A percentile compares a stretch with the other conserved stretches of the same genome.
Evolutionary conservation across 2,329 filamentous ascomycete genomes (phyloP).

Genomic region (Beauveria pseudobassiana): DNA sequence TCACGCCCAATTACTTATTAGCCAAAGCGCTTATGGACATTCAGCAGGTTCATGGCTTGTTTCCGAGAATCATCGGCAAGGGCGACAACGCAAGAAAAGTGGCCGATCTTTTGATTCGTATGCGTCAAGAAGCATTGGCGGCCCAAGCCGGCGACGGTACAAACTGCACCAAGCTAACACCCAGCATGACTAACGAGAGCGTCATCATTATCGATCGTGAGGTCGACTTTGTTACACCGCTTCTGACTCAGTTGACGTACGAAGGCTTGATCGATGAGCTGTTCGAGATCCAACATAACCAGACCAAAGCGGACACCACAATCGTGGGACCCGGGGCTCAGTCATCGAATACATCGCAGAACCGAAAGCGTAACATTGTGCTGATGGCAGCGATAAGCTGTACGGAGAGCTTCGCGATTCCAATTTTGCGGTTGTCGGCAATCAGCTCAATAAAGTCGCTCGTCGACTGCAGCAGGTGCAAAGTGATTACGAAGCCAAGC

Average conservation of each 20-base stretch:
- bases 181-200: conserved; percentile 82
- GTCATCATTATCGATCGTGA: conserved; percentile 93
- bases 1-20: conserved; percentile 80
- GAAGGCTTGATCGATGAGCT: conserved; percentile 93
- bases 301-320: conserved; percentile 85
- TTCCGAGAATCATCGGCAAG: conserved; percentile 90
- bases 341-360: conserved; percentile 46
- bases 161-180: conserved; percentile 61
- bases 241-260: conserved; percentile 93
- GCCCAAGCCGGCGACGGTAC: conserved; percentile 64
- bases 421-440: conserved; percentile 92
- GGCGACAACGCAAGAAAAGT: conserved; percentile 88
- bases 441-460: conserved; percentile 82
- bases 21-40: conserved; percentile 91
- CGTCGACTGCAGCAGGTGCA: conserved; percentile 76
- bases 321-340: conserved; percentile 71
- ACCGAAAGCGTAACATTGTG: conserved; percentile 77
- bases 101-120: conserved; percentile 77
- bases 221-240: conserved; percentile 83
- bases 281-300: conserved; percentile 85
- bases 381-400: conserved; percentile 81
- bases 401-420: conserved; percentile 83
- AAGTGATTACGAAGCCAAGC: conserved; percentile 82
- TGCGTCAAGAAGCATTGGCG: conserved; percentile 82
- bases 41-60: conserved; percentile 85